Base-by-base conservation (phyloP, 2,329 filamentous ascomycete genomes). In the Beauveria sp. region DNA sequence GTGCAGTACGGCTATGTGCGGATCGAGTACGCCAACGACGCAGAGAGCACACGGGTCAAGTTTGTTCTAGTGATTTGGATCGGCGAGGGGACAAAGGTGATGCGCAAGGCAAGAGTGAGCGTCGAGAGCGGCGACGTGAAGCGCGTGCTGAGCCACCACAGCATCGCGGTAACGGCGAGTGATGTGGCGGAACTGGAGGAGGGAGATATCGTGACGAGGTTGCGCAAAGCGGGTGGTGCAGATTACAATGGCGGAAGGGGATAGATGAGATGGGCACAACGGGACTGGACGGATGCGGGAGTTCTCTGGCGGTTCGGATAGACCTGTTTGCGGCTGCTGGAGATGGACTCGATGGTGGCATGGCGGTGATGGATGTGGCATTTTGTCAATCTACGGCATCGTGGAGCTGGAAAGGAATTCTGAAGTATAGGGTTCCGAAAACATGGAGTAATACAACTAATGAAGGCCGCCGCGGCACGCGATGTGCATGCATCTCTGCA, bases 1-100 rank as follows among this genome's bases (percentile, higher is more conserved):
- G 86, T 86, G 61, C 83, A 87, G 72, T 89, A 88, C 76, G 86
- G 79, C 61, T 88, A 88, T 75, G 82, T 78, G 67, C 83, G 85
- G 34, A 77, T 88, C 71, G 85, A 88, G 76, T 85, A 89, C 72
- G 86, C 86, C 70, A 89, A 89, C 76, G 87, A 90, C 72, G 83
- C 83, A 66, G 87, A 90, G 77, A 84, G 80, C 74, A 86, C 77
- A 70, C 79, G 87, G 43, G 83, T 88, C 69, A 90, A 90, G 76
- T 89, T 89, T 70, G 81, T 78, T 54, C 78, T 90, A 54, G 75
- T 89, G 38, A 80, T 88, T 66, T 90, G 87, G 87, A 88, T 88
- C 72, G 87, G 87, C 71, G 79, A 82, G 72, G 71, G 75, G 63
- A 86, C 85, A 1, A 84, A 83, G 74, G 81, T 88, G 62, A 89